phyloP scores from a whole-genome alignment of 2,329 filamentous ascomycete species.

The Penicillium sp. region DNA sequence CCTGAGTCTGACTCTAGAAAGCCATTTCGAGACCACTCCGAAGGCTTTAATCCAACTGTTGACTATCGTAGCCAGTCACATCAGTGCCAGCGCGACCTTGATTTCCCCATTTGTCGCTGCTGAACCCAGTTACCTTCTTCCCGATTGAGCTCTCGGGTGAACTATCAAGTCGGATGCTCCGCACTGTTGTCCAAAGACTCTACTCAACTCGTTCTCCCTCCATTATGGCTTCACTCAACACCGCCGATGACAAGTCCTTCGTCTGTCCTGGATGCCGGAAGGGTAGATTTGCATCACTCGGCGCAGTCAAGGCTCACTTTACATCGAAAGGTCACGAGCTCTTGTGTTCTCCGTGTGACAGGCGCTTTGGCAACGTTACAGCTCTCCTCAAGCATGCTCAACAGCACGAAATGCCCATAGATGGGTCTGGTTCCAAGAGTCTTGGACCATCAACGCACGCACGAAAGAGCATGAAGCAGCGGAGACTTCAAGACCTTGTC shows the following conservation, averaged over 20 bases:
- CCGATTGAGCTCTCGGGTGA: too few relatives aligned
- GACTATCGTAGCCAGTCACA: background rate
- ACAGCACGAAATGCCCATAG: background rate
- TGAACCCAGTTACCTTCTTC: background rate
- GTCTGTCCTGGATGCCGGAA: slow-evolving; percentile 7
- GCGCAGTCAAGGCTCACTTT: slow-evolving; percentile 8
- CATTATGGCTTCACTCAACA: slow-evolving; percentile 1
- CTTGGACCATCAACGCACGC: background rate
- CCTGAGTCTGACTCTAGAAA: too few relatives aligned
- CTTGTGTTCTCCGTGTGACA: slow-evolving; percentile 2
- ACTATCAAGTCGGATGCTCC: too few relatives aligned
- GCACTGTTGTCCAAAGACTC: background rate
- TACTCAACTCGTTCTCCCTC: background rate
- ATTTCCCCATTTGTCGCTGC: background rate
- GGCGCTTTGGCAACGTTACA: background rate
- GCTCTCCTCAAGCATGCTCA: background rate
- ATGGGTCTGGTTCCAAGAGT: background rate
- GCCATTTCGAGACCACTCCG: background rate
- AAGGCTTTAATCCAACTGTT: background rate
- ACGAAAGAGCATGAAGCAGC: background rate
- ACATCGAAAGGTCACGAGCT: slow-evolving; percentile 6
- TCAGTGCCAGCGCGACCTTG: background rate
- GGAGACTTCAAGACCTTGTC: background rate
- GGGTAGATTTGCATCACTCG: slow-evolving; percentile 3
- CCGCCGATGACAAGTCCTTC: slow-evolving; percentile 2